Base-by-base conservation (phyloP, 2,329 filamentous ascomycete species). In the Volutella citrinella region DNA sequence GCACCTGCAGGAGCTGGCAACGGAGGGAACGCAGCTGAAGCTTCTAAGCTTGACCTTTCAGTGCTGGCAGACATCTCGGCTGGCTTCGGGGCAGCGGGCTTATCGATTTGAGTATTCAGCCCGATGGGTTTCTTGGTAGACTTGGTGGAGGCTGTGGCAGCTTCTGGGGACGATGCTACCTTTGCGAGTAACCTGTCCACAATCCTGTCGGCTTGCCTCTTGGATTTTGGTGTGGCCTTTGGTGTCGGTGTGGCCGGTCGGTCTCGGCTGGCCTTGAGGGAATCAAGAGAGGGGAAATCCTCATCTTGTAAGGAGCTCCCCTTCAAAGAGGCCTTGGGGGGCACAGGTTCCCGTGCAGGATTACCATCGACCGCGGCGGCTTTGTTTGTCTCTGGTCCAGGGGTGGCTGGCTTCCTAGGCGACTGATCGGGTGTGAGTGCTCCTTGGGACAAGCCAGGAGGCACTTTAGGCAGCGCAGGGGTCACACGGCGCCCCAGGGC, bases 241-340 rank as follows among this genome's bases (percentile, higher is more conserved):
- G 60, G 52, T 2, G 56, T 55, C 2, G 61, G 57, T 10, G 61
- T 65, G 2, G 64, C 51, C 4, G 63, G 59, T 52, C 24, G 56
- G 33, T 27, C 56, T 54, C 20, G 56, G 49, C 15, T 46, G 28
- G 22, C 65, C 61, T 26, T 57, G 15, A 66, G 59, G 9, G 72
- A 63, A 40, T 74, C 67, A 6, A 82, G 60, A 4, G 76, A 71
- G 10, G 80, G 80, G 46, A 82, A 83, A 45, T 83, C 78, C 46
- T 82, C 77, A 16, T 80, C 74, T 39, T 78, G 70, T 27, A 80
- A 56, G 19, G 71, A 40, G 23, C 36, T 29, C 27, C 33, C 46
- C 32, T 41, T 48, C n/a, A n/a, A n/a, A n/a, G n/a, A n/a, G n/a
- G n/a, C n/a, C n/a, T n/a, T n/a, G n/a, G n/a, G n/a, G n/a, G n/a